phyloP scores from a whole-genome alignment of 257 asterid species.

The Solanum chiquidenum region DNA sequence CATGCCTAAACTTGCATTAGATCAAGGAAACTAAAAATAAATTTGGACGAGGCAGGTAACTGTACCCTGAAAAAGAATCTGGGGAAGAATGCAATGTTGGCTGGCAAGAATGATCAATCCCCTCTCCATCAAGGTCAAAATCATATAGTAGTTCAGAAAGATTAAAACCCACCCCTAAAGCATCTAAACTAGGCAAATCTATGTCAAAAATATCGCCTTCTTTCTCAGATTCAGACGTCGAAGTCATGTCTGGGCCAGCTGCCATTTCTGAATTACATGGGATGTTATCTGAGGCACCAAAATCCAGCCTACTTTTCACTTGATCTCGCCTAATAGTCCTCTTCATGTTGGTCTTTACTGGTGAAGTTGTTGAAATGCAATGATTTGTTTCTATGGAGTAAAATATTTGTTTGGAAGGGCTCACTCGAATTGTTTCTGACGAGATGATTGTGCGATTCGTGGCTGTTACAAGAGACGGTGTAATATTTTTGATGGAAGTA shows the following conservation, averaged over 20 bases:
- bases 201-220: constrained; percentile 58
- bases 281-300: constrained; percentile 44
- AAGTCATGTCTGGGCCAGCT: constrained; percentile 30
- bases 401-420: constrained; percentile 67
- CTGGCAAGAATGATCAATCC: constrained; percentile 14
- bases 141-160: constrained; percentile 29
- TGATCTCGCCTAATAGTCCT: constrained; percentile 51
- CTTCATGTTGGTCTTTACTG: constrained; percentile 39
- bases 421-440: constrained; percentile 67
- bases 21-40: not conserved
- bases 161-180: constrained; percentile 36
- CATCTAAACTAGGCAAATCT: constrained; percentile 61
- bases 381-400: constrained; percentile 73
- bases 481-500: constrained; percentile 30
- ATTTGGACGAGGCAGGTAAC: not conserved
- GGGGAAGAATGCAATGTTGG: constrained; percentile 19
- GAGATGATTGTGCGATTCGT: constrained; percentile 73
- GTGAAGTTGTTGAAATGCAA: constrained; percentile 54
- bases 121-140: constrained; percentile 27
- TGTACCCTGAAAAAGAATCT: constrained; percentile 29
- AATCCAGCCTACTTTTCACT: constrained; percentile 79
- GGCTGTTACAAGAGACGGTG: constrained; percentile 47
- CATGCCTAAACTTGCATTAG: not conserved
- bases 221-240: constrained; percentile 56
- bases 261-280: constrained; percentile 31